phyloP scores from a whole-genome alignment of 805 yeast genomes.

The Candida verbasci region DNA sequence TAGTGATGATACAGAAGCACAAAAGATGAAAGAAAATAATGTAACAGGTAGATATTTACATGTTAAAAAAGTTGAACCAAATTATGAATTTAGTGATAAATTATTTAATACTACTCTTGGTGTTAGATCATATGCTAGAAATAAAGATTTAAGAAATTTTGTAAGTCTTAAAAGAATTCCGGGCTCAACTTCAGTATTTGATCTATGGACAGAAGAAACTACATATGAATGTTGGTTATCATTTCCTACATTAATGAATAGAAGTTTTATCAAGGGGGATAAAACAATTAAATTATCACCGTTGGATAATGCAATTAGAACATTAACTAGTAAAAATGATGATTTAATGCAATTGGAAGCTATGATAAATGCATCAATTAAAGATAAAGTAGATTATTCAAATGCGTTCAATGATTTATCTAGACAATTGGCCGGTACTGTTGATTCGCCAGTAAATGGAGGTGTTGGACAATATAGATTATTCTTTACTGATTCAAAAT shows the following conservation, averaged over 20 bases:
- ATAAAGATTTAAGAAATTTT: conserved; percentile 67
- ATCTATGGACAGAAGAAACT: conserved; percentile 86
- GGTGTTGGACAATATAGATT: conserved; percentile 81
- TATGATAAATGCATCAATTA: conserved; percentile 47
- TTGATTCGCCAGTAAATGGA: conserved; percentile 90
- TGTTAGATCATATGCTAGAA: conserved; percentile 69
- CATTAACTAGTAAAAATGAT: conserved; percentile 62
- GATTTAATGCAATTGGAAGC: conserved; percentile 69
- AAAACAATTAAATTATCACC: conserved; percentile 66
- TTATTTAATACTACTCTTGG: conserved; percentile 50
- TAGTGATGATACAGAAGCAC: conserved; percentile 55
- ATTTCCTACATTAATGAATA: conserved; percentile 85
- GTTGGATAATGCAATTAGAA: conserved; percentile 71
- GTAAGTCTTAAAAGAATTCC: conserved; percentile 67
- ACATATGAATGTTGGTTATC: conserved; percentile 69
- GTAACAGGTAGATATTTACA: conserved; percentile 72
- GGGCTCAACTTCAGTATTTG: conserved; percentile 65
- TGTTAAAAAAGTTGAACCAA: conserved; percentile 70
- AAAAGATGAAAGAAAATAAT: conserved; percentile 41
- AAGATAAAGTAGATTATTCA: conserved; percentile 45
- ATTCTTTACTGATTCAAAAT: conserved; percentile 47
- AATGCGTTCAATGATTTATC: conserved; percentile 61
- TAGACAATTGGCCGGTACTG: conserved; percentile 74
- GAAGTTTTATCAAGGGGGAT: conserved; percentile 61
- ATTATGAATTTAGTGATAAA: conserved; percentile 45